Conservation (phyloP, 2,329 filamentous ascomycete genomes). For the Paracorniculantispora psalliotae region DNA sequence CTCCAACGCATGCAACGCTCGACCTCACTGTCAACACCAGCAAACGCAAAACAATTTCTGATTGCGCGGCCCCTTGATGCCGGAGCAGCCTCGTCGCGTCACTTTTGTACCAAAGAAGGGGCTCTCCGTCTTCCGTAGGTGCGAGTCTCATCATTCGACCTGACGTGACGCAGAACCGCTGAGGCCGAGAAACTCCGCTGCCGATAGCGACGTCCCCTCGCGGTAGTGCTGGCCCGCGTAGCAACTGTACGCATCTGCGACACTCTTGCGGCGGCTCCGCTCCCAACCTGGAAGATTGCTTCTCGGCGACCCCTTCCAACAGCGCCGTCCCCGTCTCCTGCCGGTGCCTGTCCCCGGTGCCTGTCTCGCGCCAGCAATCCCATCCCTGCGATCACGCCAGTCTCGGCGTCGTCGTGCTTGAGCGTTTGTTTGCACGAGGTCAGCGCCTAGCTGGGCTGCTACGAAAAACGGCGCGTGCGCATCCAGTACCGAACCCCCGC, state of each 20-base stretch:
- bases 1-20: background rate
- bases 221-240: background rate
- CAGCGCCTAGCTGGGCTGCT: background rate
- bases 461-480: background rate
- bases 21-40: background rate
- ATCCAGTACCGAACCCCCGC: background rate
- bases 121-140: too few species aligned
- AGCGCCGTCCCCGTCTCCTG: background rate
- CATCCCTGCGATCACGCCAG: background rate
- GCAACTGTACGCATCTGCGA: constrained; percentile 12
- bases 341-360: background rate
- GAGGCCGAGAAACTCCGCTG: too few species aligned
- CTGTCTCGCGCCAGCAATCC: background rate
- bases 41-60: background rate
- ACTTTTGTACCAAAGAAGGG: too few species aligned
- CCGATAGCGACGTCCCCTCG: too few species aligned
- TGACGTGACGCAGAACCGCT: too few species aligned
- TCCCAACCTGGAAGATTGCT: constrained; percentile 7
- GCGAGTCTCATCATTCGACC: background rate
- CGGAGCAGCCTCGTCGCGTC: too few species aligned
- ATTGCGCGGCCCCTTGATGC: background rate
- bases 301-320: background rate
- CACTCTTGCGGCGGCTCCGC: constrained; percentile 12
- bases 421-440: background rate
- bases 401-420: background rate